Evolutionary conservation across 1,284 basidiomycete genomes (phyloP).

Genomic region (Apiotrichum gracile): DNA sequence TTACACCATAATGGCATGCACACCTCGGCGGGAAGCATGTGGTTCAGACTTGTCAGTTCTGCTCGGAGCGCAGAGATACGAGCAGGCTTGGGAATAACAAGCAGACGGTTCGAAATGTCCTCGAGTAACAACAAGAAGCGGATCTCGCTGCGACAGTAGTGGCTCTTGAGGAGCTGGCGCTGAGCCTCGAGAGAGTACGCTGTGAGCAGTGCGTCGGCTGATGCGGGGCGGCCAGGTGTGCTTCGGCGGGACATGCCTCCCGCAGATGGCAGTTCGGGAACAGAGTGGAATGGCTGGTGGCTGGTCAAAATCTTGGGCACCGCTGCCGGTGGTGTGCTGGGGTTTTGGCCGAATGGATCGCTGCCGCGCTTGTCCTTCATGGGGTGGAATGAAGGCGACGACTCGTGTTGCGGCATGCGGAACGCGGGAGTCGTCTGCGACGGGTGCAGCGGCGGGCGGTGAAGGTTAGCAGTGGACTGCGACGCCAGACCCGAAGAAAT

Average conservation of each 20-base stretch:
- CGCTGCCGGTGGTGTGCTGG: constrained; percentile 4
- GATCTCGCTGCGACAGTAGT: constrained; percentile 90
- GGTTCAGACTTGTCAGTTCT: constrained; percentile 91
- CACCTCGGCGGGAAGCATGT: constrained; percentile 83
- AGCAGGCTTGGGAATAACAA: constrained; percentile 89
- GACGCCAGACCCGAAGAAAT: constrained; percentile 5
- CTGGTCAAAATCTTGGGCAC: neutral
- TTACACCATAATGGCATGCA: constrained; percentile 96
- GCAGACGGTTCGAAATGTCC: constrained; percentile 83
- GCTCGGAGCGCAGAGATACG: constrained; percentile 91
- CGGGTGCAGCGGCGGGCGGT: neutral
- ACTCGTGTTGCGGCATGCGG: neutral
- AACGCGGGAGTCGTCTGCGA: constrained; percentile 2
- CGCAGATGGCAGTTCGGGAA: constrained; percentile 54
- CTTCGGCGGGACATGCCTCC: constrained; percentile 50
- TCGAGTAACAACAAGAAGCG: constrained; percentile 84
- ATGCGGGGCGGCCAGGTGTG: constrained; percentile 47
- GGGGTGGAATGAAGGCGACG: constrained; percentile 1
- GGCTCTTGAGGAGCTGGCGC: constrained; percentile 68
- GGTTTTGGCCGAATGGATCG: constrained; percentile 38
- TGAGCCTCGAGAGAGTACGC: constrained; percentile 65
- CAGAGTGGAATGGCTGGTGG: constrained; percentile 52
- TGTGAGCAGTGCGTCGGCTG: constrained; percentile 45
- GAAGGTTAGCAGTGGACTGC: constrained; percentile 1
- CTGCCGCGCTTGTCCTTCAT: constrained; percentile 4